phyloP scores from a whole-genome alignment of 2,329 filamentous ascomycete species.

The Curvularia lunata region DNA sequence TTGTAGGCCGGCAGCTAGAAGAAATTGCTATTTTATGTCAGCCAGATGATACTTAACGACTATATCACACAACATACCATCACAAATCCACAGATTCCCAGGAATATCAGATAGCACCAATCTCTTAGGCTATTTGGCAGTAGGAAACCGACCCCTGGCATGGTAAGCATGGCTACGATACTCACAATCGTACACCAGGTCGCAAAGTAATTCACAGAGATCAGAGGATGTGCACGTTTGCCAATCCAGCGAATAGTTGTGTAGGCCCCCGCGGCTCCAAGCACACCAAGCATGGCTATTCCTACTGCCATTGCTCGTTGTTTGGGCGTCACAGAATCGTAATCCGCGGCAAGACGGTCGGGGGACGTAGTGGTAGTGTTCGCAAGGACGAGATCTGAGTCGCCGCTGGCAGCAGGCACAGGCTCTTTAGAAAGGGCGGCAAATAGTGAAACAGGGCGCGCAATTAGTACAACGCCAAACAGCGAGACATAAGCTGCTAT shows the following conservation, averaged over 20 bases:
- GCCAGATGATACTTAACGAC: background rate
- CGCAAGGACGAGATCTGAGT: constrained; percentile 36
- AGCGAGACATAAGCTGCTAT: constrained; percentile 77
- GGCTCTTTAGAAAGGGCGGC: constrained; percentile 37
- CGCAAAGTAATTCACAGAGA: constrained; percentile 85
- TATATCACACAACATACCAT: constrained; percentile 56
- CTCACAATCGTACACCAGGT: constrained; percentile 73
- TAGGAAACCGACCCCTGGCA: constrained; percentile 64
- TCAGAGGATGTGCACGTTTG: constrained; percentile 74
- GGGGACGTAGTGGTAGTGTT: constrained; percentile 33
- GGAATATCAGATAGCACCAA: constrained; percentile 70
- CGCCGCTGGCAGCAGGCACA: constrained; percentile 42
- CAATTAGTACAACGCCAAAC: constrained; percentile 81
- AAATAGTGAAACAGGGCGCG: constrained; percentile 69
- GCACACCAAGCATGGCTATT: constrained; percentile 75
- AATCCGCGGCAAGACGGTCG: constrained; percentile 43
- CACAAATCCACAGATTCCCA: constrained; percentile 77
- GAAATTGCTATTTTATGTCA: constrained; percentile 65
- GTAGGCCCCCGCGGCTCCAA: constrained; percentile 70
- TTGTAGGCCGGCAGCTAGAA: constrained; percentile 78
- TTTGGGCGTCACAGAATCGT: constrained; percentile 60
- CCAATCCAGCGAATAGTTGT: constrained; percentile 80
- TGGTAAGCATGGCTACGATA: constrained; percentile 61
- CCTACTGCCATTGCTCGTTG: constrained; percentile 74
- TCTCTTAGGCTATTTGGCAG: constrained; percentile 62